Conservation (phyloP, 805 yeast species). For the Yamadazyma kitorensis region DNA sequence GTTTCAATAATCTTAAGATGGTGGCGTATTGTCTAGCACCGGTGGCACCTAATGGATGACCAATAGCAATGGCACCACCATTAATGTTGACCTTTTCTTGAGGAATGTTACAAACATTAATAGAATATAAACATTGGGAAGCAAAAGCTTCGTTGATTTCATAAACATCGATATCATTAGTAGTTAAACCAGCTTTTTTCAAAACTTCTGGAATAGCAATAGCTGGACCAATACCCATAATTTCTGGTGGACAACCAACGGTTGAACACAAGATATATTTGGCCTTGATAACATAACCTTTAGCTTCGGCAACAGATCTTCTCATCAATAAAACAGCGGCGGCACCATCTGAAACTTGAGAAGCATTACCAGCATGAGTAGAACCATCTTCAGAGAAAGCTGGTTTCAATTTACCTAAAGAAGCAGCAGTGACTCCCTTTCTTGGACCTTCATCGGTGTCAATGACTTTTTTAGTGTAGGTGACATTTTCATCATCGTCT, state of each 20-base stretch:
- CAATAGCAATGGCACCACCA: slow-evolving; percentile 96
- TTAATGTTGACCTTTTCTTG: slow-evolving; percentile 65
- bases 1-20: slow-evolving; percentile 70
- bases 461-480: slow-evolving; percentile 41
- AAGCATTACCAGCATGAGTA: slow-evolving; percentile 95
- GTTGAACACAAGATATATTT: slow-evolving; percentile 75
- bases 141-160: slow-evolving; percentile 98
- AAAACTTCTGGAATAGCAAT: slow-evolving; percentile 87
- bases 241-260: slow-evolving; percentile 95
- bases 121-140: slow-evolving; percentile 83
- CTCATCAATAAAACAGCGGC: slow-evolving; percentile 84
- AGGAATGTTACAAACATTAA: slow-evolving; percentile 65
- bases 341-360: slow-evolving; percentile 95
- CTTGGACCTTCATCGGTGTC: slow-evolving; percentile 89
- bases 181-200: slow-evolving; percentile 54
- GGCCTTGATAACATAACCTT: slow-evolving; percentile 70
- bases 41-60: slow-evolving; percentile 70
- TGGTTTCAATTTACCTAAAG: slow-evolving; percentile 74
- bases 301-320: slow-evolving; percentile 76
- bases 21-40: slow-evolving; percentile 95
- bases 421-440: slow-evolving; percentile 74
- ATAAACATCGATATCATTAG: slow-evolving; percentile 67
- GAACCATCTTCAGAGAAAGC: slow-evolving; percentile 83
- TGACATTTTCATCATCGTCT: slow-evolving; percentile 57
- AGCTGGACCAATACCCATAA: slow-evolving; percentile 98